Base-by-base conservation (phyloP, 2,329 filamentous ascomycete genomes). In the Penicillium sp. region DNA sequence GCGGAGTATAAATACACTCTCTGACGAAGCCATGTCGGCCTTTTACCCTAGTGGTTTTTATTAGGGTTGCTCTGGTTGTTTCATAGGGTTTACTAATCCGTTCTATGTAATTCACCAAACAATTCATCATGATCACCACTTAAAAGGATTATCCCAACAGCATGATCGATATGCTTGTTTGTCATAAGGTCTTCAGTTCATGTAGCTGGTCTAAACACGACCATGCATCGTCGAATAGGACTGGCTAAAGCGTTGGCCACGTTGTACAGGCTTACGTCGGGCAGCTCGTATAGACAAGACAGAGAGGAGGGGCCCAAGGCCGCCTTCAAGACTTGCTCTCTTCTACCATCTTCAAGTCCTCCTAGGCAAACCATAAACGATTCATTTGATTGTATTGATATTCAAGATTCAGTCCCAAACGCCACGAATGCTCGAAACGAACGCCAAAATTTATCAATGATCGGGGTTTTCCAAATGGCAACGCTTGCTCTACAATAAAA, bases 401-500 rank as follows among this genome's bases (percentile, higher is more conserved):
- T 18, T 8, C 39, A 43, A 26, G 7, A 28, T 23, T 23, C 19
- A n/a, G 13, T 23, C 39, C 39, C 39, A 45, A 45, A 21, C 42
- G 42, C 42, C 42, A 21, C 21, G 28, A 45, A 45, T 45, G 42
- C 42, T 31, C 26, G 7, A 29, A 29, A 3, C 3, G 19, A 23
- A 45, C n/a, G 42, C 42, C 42, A 23, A 21, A 40, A 23, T 23
- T 40, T 7, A 40, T 5, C 3, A 45, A 31, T n/a, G 28, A 21
- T 19, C 26, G 11, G 23, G 33, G 26, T 33, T 26, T 8, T 45
- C 9, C 16, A 31, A 29, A 29, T 3, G 13, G 16, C 28, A 45
- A 45, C 42, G 42, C 42, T 45, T 31, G 21, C 26, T 45, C 21
- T 45, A 31, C 13, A 45, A 24, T 45, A 31, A 45, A 16, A 23